Evolutionary conservation across 208 protist species (phyloP), one percentile per base, ranked within the genome.

Genomic region (Wallacemonas collosoma): DNA sequence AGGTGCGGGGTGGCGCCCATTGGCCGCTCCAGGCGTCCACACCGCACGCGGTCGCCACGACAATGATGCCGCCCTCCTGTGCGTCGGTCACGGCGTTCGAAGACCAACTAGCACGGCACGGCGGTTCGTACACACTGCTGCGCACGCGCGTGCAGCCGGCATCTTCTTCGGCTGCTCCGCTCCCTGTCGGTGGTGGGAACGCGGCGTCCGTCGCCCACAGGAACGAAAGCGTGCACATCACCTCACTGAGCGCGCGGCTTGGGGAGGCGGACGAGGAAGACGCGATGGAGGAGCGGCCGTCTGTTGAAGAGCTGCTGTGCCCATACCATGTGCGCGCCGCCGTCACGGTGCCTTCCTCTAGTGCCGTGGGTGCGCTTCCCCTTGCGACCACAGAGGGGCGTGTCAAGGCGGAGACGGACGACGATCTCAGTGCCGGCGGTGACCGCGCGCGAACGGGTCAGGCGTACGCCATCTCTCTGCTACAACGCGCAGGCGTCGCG

Each of bases 401-500:
- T 26, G 26, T 26, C 26, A 26, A 26, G 26, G 26, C 26, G 26
- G 26, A 26, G 26, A 26, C 26, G 0, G 26, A 26, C 26, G 26
- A 26, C 26, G 26, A 26, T 26, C 26, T 26, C 26, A 26, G 26
- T 26, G 26, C 26, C 0, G 26, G 26, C 26, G 26, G 26, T 26
- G 26, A 26, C 26, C 26, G 2, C 9, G 54, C 15, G 15, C 17
- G 54, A 7, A 35, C 54, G 1, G 54, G 54, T 9, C 54, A 36
- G 8, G 56, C 6, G 8, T 65, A 65, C 43, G 60, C 39, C 39
- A n/a, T 45, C 40, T 45, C 60, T 4, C 60, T 65, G n/a, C 41
- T 65, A 12, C 60, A 65, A 50, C 60, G 60, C 60, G 60, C 40
- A 12, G 60, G 60, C 40, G 11, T 65, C n/a, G 43, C 15, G 11